A percentile compares a stretch with the other conserved stretches of the same genome.
Evolutionary conservation across 108 stramenopile genomes (phyloP).

Genomic region (Nitzschia sp.): DNA sequence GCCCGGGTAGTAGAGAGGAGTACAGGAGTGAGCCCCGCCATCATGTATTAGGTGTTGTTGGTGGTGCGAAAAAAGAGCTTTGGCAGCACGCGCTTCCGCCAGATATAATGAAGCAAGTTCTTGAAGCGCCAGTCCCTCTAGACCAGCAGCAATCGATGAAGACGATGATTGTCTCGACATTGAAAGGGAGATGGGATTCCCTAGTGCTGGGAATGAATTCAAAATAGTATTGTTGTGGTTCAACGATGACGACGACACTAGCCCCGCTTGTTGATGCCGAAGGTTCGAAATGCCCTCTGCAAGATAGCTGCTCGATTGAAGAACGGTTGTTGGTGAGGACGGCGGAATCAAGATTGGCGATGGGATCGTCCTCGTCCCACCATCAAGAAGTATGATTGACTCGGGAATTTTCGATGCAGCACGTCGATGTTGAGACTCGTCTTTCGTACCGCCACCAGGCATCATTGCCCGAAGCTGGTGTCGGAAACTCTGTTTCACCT

Average conservation of each 20-base stretch:
- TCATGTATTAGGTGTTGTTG: background rate
- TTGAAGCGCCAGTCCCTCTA: background rate
- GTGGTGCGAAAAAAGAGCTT: too few relatives aligned
- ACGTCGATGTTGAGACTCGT: background rate
- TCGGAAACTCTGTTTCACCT: constrained; percentile 13
- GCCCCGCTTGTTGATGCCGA: too few relatives aligned
- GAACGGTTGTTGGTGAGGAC: background rate
- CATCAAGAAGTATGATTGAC: too few relatives aligned
- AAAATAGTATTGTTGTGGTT: too few relatives aligned
- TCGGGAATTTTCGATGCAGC: too few relatives aligned
- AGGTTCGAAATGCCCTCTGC: background rate
- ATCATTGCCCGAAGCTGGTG: constrained; percentile 6
- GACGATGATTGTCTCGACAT: background rate
- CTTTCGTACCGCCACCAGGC: background rate
- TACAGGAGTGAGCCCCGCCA: background rate
- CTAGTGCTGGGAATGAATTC: too few relatives aligned
- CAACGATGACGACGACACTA: too few relatives aligned
- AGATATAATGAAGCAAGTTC: too few relatives aligned
- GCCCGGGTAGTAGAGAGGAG: background rate
- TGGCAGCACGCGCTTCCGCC: too few relatives aligned
- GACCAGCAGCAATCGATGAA: background rate
- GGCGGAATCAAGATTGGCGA: background rate
- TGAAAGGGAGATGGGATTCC: background rate
- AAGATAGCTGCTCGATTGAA: background rate
- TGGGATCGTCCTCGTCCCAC: too few relatives aligned